Evolutionary conservation across 345 rosid genomes (phyloP).

Genomic region (Hirschfeldia incana): DNA sequence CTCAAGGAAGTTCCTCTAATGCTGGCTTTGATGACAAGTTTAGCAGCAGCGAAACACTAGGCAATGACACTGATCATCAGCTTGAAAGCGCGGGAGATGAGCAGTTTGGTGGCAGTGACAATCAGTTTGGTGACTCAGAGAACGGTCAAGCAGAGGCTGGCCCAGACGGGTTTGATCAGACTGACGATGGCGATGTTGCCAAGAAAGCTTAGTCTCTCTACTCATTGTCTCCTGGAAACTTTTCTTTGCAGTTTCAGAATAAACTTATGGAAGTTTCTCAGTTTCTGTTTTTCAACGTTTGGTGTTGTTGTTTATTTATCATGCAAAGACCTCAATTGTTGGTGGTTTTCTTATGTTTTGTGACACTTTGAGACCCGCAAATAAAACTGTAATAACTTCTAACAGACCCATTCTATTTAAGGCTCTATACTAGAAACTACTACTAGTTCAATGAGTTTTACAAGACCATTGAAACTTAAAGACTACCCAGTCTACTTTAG

Average conservation of each 20-base stretch:
- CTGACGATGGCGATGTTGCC: constrained; percentile 53
- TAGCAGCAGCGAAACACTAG: constrained; percentile 26
- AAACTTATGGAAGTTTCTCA: constrained; percentile 15
- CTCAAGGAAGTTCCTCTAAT: constrained; percentile 42
- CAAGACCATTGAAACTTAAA: constrained; percentile 46
- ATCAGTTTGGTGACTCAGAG: constrained; percentile 42
- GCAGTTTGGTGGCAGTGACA: constrained; percentile 33
- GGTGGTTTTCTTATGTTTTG: constrained; percentile 5
- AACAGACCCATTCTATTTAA: background rate
- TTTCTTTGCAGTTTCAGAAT: constrained; percentile 22
- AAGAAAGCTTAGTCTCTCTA: constrained; percentile 55
- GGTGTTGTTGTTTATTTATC: constrained; percentile 12
- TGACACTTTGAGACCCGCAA: constrained; percentile 15
- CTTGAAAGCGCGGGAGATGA: constrained; percentile 17
- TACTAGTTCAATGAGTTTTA: background rate
- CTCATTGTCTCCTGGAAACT: constrained; percentile 3
- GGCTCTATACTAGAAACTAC: background rate
- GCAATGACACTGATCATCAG: constrained; percentile 30
- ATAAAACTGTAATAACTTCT: constrained; percentile 14
- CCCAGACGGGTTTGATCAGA: constrained; percentile 39
- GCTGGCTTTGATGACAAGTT: constrained; percentile 37
- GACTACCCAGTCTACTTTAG: constrained; percentile 35
- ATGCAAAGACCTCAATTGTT: constrained; percentile 14
- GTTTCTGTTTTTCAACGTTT: constrained; percentile 5
- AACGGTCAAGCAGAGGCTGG: constrained; percentile 32